phyloP scores from a whole-genome alignment of 2,329 filamentous ascomycete genomes.

The Paramyrothecium roridum region DNA sequence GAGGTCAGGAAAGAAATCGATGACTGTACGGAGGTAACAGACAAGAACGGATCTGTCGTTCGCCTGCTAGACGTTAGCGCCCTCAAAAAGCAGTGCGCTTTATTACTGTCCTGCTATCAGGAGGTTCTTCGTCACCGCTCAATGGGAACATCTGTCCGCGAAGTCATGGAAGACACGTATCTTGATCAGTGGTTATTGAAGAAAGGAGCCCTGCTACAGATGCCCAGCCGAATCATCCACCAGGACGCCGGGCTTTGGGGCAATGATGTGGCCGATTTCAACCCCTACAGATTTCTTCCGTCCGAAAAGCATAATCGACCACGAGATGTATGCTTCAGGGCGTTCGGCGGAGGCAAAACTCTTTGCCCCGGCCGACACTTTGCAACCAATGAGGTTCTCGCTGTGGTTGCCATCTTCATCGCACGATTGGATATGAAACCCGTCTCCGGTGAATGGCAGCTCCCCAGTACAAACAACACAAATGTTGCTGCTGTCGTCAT shows the following conservation, averaged over 20 bases:
- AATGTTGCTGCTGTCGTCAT: slow-evolving; percentile 3
- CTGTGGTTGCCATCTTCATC: slow-evolving; percentile 9
- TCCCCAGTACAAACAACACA: slow-evolving; percentile 1
- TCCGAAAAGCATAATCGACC: slow-evolving; percentile 2
- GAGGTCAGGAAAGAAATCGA: neutral
- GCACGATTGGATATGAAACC: slow-evolving; percentile 8
- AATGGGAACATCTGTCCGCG: slow-evolving; percentile 4
- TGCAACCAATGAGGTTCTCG: slow-evolving; percentile 37
- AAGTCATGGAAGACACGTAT: slow-evolving; percentile 6
- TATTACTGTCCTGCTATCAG: neutral
- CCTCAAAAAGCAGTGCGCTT: neutral
- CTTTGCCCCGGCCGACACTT: slow-evolving; percentile 44
- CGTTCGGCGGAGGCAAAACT: slow-evolving; percentile 44
- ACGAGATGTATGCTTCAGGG: slow-evolving; percentile 25
- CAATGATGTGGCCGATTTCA: neutral
- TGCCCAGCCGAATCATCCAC: slow-evolving; percentile 7
- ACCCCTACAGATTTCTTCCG: neutral
- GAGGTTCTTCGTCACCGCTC: neutral
- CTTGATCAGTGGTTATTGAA: slow-evolving; percentile 5
- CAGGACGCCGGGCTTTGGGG: slow-evolving; percentile 1
- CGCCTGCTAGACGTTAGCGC: neutral
- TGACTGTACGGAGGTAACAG: too few relatives aligned
- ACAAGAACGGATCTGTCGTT: neutral
- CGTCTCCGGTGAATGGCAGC: slow-evolving; percentile 1
- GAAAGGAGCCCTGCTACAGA: slow-evolving; percentile 7